A percentile compares a stretch with the other conserved stretches of the same genome.
Conservation (phyloP, 768 basidiomycete genomes). For the Candolleomyces eurysporus region DNA sequence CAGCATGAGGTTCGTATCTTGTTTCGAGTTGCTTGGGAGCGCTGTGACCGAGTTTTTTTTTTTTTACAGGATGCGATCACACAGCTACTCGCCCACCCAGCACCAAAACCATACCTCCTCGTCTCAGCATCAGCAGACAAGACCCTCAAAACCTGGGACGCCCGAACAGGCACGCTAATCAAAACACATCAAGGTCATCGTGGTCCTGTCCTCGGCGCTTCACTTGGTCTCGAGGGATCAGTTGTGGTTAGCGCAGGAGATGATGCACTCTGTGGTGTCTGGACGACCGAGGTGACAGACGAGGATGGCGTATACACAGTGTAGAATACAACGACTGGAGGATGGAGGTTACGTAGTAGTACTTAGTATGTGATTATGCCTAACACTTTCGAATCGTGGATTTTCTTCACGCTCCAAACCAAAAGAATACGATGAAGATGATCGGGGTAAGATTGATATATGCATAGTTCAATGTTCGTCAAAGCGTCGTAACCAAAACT, state of each 20-base stretch:
- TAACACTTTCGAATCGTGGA: too few relatives aligned
- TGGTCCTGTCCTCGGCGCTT: slow-evolving; percentile 71
- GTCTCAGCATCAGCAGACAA: slow-evolving; percentile 87
- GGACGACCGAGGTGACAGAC: slow-evolving; percentile 56
- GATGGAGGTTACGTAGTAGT: too few relatives aligned
- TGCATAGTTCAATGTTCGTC: neutral
- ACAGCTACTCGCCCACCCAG: slow-evolving; percentile 67
- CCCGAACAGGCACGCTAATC: slow-evolving; percentile 74
- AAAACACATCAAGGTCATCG: slow-evolving; percentile 82
- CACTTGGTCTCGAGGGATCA: slow-evolving; percentile 66
- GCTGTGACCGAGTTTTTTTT: neutral
- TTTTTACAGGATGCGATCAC: slow-evolving; percentile 80
- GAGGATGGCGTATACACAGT: slow-evolving; percentile 16
- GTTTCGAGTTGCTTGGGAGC: neutral
- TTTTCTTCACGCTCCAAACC: too few relatives aligned
- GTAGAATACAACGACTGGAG: too few relatives aligned
- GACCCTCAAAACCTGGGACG: slow-evolving; percentile 90
- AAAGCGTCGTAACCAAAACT: neutral
- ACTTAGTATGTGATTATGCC: too few relatives aligned
- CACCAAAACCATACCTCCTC: slow-evolving; percentile 73
- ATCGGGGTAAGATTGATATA: too few relatives aligned
- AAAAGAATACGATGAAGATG: too few relatives aligned
- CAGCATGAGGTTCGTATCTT: slow-evolving; percentile 64
- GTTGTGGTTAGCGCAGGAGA: slow-evolving; percentile 88
- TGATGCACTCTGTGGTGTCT: slow-evolving; percentile 85